Conservation (phyloP, 2,329 filamentous ascomycete species). For the Ophiostoma tasmaniense region DNA sequence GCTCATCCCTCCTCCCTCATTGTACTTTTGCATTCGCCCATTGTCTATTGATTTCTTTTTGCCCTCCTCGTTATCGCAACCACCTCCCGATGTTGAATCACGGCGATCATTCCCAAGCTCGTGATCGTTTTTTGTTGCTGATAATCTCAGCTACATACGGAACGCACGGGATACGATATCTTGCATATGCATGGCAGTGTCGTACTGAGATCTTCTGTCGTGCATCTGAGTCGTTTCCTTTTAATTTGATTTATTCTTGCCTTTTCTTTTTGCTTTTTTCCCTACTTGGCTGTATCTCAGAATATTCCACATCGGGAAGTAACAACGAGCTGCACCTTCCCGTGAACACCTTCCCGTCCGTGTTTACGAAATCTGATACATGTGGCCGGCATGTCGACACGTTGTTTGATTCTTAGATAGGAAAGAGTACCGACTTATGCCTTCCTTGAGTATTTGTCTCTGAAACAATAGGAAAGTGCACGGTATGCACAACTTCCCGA, state of each 20-base stretch:
- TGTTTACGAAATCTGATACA: neutral
- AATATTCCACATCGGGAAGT: neutral
- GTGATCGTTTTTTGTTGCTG: neutral
- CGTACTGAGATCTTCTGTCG: neutral
- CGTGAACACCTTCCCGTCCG: neutral
- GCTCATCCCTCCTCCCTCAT: neutral
- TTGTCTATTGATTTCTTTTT: neutral
- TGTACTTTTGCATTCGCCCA: neutral
- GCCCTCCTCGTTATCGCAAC: neutral
- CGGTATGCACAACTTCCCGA: neutral
- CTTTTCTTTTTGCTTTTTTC: neutral
- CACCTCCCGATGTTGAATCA: neutral
- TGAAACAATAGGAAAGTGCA: neutral
- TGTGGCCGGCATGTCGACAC: neutral
- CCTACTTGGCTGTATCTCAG: neutral
- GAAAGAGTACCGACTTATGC: neutral
- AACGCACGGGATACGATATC: neutral
- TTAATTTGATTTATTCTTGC: neutral
- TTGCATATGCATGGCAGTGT: neutral
- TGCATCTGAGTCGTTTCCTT: neutral
- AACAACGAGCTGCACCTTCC: neutral
- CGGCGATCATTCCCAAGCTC: neutral
- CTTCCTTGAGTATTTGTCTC: neutral
- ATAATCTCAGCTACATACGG: neutral
- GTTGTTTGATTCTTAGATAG: neutral